phyloP scores from a whole-genome alignment of 345 rosid species.

The Physaria fendleri region DNA sequence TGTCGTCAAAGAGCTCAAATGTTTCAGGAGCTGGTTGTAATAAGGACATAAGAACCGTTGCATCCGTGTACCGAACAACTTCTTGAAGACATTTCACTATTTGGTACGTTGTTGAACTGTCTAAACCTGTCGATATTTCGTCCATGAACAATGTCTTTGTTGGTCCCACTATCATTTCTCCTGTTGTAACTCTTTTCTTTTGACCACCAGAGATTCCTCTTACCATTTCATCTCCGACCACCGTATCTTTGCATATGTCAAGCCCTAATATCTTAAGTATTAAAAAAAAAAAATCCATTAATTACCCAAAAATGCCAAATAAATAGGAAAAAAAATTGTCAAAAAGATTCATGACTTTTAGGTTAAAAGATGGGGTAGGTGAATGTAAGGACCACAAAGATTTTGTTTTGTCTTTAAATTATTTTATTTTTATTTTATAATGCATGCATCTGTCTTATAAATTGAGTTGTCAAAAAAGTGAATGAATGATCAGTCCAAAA shows the following conservation, averaged over 20 bases:
- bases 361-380: slow-evolving; percentile 9
- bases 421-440: neutral
- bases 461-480: too few relatives aligned
- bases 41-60: slow-evolving; percentile 67
- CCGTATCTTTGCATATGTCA: slow-evolving; percentile 75
- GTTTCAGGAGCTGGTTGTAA: slow-evolving; percentile 96
- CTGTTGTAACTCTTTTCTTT: slow-evolving; percentile 86
- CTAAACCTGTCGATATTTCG: slow-evolving; percentile 92
- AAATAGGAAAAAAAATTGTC: neutral
- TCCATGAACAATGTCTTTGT: slow-evolving; percentile 88
- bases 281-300: neutral
- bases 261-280: slow-evolving; percentile 72
- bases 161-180: slow-evolving; percentile 97
- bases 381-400: neutral
- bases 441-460: neutral
- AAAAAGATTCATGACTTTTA: slow-evolving; percentile 1
- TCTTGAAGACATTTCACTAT: slow-evolving; percentile 86
- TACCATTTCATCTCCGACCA: slow-evolving; percentile 75
- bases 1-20: slow-evolving; percentile 79
- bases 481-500: too few relatives aligned
- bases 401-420: neutral
- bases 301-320: neutral
- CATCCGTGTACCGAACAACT: slow-evolving; percentile 66
- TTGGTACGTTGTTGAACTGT: slow-evolving; percentile 86
- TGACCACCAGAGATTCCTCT: slow-evolving; percentile 93